Base-by-base conservation (phyloP, 2,329 filamentous ascomycete species). In the Pseudocercospora vitis region DNA sequence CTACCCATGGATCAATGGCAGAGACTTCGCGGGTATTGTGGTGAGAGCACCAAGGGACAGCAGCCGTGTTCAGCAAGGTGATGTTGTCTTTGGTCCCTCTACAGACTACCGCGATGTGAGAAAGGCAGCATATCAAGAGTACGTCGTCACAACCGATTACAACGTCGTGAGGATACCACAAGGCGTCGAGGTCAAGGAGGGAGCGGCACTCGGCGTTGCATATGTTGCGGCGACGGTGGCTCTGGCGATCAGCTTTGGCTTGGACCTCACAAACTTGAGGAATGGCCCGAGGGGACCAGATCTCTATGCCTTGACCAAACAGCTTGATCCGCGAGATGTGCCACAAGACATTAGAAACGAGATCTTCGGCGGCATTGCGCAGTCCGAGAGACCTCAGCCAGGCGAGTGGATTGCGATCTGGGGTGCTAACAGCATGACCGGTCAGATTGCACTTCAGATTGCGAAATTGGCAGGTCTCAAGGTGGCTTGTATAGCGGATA, bases 391-490 rank as follows among this genome's bases (percentile, higher is more conserved):
- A 7, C 79, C 83, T 1, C 73, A 74, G 35, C 61, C 70, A 0
- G 86, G 84, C 0, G 87, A 91, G 55, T 90, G 85, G 81, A 71
- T 91, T 32, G 83, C 82, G 1, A 81, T 91, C 42, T 91, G 87
- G 87, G 87, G 87, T 52, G 87, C 82, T 76, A 89, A 85, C 1
- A 87, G 85, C 0, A 88, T 85, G 0, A 88, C 84, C 1, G 87
- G 86, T 0, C 80, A 84, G 58, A 74, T 88, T 5, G 76, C 81
- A 0, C 77, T 86, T 3, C 87, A 91, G 63, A 76, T 91, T 1
- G 86, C 87, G 0, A 82, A 84, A 33, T 73, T 88, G 0, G 81
- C 79, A 0, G 86, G 86, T 0, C 70, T 91, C 0, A 80, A 76
- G 23, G 84, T 88, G 1, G 80, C 87, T 21, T 79, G 81, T 2